A percentile compares a stretch with the other conserved stretches of the same genome.
Evolutionary conservation across 345 rosid genomes (phyloP).

Genomic region (Geranium rotundifolium): DNA sequence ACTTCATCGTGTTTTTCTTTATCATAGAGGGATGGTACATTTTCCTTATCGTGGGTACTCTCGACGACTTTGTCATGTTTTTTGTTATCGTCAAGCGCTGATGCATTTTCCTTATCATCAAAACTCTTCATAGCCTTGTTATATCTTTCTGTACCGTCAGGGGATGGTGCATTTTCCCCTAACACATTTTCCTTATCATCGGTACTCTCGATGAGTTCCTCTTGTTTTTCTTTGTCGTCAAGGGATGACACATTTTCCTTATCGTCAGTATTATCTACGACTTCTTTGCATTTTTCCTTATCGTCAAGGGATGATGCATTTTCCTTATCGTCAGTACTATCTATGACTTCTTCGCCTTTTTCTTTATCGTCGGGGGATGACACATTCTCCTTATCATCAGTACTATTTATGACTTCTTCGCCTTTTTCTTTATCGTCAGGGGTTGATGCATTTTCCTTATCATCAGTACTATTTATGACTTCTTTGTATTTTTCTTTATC

Average conservation of each 20-base stretch:
- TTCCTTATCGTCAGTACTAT: too few species aligned
- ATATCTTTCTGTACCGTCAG: too few species aligned
- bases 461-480: constrained; percentile 7
- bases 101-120: too few species aligned
- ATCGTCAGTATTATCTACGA: too few species aligned
- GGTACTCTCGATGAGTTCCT: constrained; percentile 9
- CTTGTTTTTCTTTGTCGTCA: constrained; percentile 2
- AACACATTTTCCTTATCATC: background rate
- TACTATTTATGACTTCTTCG: constrained; percentile 9
- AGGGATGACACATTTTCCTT: too few species aligned
- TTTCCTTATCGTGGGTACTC: too few species aligned
- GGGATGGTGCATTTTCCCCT: too few species aligned
- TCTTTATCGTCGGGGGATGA: too few species aligned
- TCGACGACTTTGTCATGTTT: background rate
- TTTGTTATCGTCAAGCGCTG: constrained; percentile 8
- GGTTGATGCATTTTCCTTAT: background rate
- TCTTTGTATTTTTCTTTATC: constrained; percentile 15
- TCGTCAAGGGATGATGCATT: background rate
- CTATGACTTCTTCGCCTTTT: too few species aligned
- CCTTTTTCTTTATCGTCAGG: constrained; percentile 1
- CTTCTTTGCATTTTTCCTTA: constrained; percentile 8
- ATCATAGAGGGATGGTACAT: constrained; percentile 9
- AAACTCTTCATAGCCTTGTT: too few species aligned
- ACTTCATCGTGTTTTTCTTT: constrained; percentile 26
- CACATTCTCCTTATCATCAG: background rate